phyloP scores from a whole-genome alignment of 495 filamentous ascomycete species.

The Podospora anserina region DNA sequence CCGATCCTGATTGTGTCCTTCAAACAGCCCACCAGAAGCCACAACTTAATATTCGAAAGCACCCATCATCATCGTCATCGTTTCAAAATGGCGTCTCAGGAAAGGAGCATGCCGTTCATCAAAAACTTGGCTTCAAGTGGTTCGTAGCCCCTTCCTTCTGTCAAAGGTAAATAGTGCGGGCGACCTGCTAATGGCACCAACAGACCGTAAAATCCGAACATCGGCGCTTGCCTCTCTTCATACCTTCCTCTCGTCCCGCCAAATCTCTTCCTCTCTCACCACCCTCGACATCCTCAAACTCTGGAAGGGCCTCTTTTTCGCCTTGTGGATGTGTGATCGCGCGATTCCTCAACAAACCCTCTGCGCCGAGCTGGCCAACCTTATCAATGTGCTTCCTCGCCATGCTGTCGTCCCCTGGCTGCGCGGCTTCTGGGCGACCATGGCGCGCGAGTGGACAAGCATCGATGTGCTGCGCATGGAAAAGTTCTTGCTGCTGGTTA shows the following conservation, averaged over 20 bases:
- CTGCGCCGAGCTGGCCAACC: slow-evolving; percentile 67
- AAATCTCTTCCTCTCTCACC: slow-evolving; percentile 51
- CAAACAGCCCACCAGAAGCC: not conserved
- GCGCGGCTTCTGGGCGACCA: slow-evolving; percentile 84
- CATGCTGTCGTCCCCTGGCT: slow-evolving; percentile 62
- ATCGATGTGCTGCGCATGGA: slow-evolving; percentile 88
- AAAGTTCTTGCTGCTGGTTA: slow-evolving; percentile 85
- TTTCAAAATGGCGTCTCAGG: slow-evolving; percentile 43
- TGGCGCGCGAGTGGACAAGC: slow-evolving; percentile 72
- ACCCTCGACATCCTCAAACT: slow-evolving; percentile 82
- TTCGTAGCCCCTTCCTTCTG: slow-evolving; percentile 21
- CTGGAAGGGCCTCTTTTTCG: slow-evolving; percentile 97
- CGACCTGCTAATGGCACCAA: not conserved
- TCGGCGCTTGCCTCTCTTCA: slow-evolving; percentile 75
- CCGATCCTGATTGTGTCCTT: not conserved
- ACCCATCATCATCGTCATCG: not conserved
- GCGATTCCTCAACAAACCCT: slow-evolving; percentile 83
- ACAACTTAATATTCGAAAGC: not conserved
- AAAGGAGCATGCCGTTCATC: slow-evolving; percentile 50
- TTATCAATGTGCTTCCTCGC: slow-evolving; percentile 62
- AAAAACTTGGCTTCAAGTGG: slow-evolving; percentile 52
- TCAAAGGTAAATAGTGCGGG: too few species aligned
- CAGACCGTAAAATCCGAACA: slow-evolving; percentile 80
- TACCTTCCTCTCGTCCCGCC: slow-evolving; percentile 68
- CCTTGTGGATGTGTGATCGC: slow-evolving; percentile 92